Evolutionary conservation across 2,329 filamentous ascomycete species (phyloP), one percentile per base, ranked within the genome.

Genomic region (Cercospora sp.): DNA sequence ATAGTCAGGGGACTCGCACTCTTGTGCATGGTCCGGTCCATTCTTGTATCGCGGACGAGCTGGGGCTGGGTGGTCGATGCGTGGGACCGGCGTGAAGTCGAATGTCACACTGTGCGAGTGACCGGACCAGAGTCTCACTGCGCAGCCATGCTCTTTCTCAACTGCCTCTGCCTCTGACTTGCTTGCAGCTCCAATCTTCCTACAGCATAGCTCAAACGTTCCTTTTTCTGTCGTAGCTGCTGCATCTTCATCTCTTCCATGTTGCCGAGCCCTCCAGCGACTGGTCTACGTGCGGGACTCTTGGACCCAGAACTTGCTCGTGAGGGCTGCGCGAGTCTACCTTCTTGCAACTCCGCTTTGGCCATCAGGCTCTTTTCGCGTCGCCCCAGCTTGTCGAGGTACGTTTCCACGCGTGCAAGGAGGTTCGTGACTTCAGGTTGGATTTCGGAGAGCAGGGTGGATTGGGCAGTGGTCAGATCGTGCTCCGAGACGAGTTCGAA

Each of bases 401-500:
- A 90, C 70, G 90, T 89, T 72, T 93, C 89, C n/a, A 93, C 92
- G 72, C 93, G 90, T 70, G 89, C 87, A 62, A 97, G 88, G 2
- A 97, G 87, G 67, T 89, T 87, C 31, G 89, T 84, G 71, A 97
- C 91, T 79, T 93, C 93, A 8, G 94, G 94, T n/a, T 90, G 90
- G 73, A 97, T 95, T 78, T 97, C 93, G 75, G 92, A 91, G 74
- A 93, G 90, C 18, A 97, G 88, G 4, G 92, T 90, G 72, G 91
- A 85, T 80, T 97, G 94, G 33, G 94, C 94, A 70, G 90, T 87
- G 69, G 90, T 89, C 55, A 97, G 88, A 62, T 91, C 91, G 12
- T 91, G 88, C 78, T 97, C 92, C 16, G 93, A 92, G 73, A 97
- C 91, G 51, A 97, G 89, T 79, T 97, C 94, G 81, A 97, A 97